These are phyloP conservation scores for Inga oerstediana DNA, from an alignment of 306 rosid genomes.

Conservation along the genomic window DNA sequence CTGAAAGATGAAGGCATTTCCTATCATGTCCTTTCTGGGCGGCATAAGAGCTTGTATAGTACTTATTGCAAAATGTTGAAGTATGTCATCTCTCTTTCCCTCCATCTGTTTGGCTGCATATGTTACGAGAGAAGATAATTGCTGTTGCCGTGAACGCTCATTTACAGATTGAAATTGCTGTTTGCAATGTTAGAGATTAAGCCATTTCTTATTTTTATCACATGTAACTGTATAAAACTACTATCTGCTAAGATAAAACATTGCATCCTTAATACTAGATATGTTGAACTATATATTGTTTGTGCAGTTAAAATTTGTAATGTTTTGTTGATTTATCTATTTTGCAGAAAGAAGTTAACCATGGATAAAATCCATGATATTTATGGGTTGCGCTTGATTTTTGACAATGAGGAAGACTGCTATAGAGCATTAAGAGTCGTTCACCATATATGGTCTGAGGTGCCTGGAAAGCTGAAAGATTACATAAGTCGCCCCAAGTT, in stretches of 20 bases:
- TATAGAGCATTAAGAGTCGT: conserved; percentile 73
- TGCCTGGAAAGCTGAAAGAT: conserved; percentile 89
- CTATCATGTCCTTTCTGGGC: conserved; percentile 78
- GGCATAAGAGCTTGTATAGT: conserved; percentile 95
- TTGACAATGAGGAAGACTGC: conserved; percentile 90
- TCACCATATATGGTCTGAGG: conserved; percentile 79
- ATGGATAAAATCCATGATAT: conserved; percentile 93
- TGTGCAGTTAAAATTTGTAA: conserved; percentile 22
- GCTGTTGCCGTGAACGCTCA: neutral
- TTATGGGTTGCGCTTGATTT: conserved; percentile 89
- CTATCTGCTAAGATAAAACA: neutral
- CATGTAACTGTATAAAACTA: neutral
- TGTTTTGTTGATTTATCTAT: conserved; percentile 24
- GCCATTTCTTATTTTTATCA: conserved; percentile 2
- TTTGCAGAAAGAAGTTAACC: conserved; percentile 77
- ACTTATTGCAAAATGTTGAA: conserved; percentile 84
- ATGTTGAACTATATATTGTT: conserved; percentile 1
- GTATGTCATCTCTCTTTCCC: conserved; percentile 48
- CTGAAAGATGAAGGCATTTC: conserved; percentile 73
- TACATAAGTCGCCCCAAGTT: conserved; percentile 77
- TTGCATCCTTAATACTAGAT: neutral
- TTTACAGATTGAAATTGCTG: neutral
- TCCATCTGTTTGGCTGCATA: conserved; percentile 1
- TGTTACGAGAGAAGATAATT: neutral
- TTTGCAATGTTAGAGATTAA: conserved; percentile 1